These are phyloP conservation scores for Botrytis sinoallii DNA, from an alignment of 2,329 filamentous ascomycete genomes.

Conservation along the genomic window DNA sequence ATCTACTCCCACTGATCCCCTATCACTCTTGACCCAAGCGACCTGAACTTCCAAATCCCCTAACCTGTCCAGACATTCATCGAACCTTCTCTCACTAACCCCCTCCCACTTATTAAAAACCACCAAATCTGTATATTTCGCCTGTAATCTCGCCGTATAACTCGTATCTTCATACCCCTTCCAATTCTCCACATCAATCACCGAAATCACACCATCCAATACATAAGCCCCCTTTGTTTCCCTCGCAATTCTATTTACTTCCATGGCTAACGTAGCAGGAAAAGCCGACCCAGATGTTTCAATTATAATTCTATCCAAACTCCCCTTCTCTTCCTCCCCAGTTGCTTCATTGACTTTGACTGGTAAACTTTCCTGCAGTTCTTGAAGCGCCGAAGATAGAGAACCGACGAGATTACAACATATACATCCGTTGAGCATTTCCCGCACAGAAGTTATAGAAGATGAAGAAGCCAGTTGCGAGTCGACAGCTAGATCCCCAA, in stretches of 20 bases:
- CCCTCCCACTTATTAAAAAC: constrained; percentile 73
- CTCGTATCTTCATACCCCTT: constrained; percentile 69
- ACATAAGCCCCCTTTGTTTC: constrained; percentile 55
- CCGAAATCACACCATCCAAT: constrained; percentile 67
- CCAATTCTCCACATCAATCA: constrained; percentile 77
- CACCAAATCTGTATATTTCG: constrained; percentile 68
- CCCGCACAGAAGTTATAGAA: constrained; percentile 83
- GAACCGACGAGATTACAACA: constrained; percentile 98
- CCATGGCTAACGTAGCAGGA: constrained; percentile 67
- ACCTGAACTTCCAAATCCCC: constrained; percentile 62
- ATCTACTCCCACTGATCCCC: constrained; percentile 73
- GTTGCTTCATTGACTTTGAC: neutral
- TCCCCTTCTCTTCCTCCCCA: constrained; percentile 36
- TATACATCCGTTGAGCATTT: constrained; percentile 95
- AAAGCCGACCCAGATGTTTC: constrained; percentile 74
- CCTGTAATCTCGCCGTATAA: constrained; percentile 70
- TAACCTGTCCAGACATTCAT: constrained; percentile 63
- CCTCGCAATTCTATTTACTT: constrained; percentile 60
- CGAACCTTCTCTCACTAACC: constrained; percentile 57
- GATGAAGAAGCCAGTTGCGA: constrained; percentile 81
- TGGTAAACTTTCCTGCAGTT: constrained; percentile 49
- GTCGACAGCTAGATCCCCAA: constrained; percentile 91
- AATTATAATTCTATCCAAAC: constrained; percentile 79
- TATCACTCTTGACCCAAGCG: constrained; percentile 81
- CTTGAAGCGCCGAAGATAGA: constrained; percentile 72